These are phyloP conservation scores for Phytophthora ohioensis DNA, from an alignment of 352 stramenopile genomes.

Conservation along the genomic window DNA sequence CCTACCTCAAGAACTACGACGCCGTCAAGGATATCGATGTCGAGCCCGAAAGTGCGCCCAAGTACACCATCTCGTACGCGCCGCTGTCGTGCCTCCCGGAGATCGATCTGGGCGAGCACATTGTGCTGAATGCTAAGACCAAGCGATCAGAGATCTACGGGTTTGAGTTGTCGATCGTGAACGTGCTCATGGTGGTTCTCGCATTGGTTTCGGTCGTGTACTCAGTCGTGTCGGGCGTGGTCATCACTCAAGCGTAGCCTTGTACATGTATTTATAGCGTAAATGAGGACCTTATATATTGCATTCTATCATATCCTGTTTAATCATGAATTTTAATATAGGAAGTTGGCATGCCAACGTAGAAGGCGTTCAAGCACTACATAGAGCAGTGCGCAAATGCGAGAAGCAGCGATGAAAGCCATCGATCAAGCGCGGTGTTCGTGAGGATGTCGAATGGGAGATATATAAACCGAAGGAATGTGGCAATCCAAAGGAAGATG, in stretches of 20 bases:
- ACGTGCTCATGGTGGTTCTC: slow-evolving; percentile 33
- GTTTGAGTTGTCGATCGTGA: slow-evolving; percentile 30
- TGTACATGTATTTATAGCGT: slow-evolving; percentile 26
- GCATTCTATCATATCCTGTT: neutral
- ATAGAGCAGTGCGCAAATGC: no score
- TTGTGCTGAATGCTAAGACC: slow-evolving; percentile 52
- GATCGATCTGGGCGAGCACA: slow-evolving; percentile 68
- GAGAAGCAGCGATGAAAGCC: no score
- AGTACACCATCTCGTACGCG: slow-evolving; percentile 79
- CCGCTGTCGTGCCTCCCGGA: slow-evolving; percentile 56
- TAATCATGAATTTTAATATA: neutral
- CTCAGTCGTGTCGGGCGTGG: slow-evolving; percentile 33
- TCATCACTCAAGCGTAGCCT: slow-evolving; percentile 23
- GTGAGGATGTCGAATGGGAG: no score
- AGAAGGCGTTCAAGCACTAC: no score
- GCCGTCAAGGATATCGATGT: slow-evolving; percentile 47
- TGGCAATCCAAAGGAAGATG: no score
- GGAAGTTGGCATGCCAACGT: no score
- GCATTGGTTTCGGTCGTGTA: slow-evolving; percentile 34
- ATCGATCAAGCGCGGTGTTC: no score
- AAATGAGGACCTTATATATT: slow-evolving; percentile 3
- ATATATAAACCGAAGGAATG: no score
- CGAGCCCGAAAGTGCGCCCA: slow-evolving; percentile 28
- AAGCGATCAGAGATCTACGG: slow-evolving; percentile 39
- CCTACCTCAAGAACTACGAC: slow-evolving; percentile 72